These are phyloP conservation scores for Trichosporon inkin DNA, from an alignment of 1,284 basidiomycete species.

Conservation along the genomic window DNA sequence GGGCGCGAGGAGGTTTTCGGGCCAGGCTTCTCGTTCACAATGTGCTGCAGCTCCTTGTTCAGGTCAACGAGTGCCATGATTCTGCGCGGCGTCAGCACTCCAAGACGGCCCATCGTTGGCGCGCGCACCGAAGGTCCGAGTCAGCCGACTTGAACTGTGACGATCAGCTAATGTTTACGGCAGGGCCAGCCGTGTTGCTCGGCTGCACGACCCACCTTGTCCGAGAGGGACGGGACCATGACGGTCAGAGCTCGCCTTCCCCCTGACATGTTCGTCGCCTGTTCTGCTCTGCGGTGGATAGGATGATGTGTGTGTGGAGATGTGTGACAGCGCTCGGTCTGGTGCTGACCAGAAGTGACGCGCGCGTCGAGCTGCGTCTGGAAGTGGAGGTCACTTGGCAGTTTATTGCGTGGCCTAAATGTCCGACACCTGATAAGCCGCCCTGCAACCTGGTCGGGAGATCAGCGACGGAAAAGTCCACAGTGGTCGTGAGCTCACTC, in stretches of 20 bases:
- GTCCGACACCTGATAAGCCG: constrained; percentile 3
- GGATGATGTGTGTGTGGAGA: constrained; percentile 13
- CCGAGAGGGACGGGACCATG: constrained; percentile 21
- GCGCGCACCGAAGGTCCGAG: constrained; percentile 39
- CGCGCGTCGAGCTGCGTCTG: background rate
- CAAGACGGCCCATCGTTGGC: background rate
- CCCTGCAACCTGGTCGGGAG: background rate
- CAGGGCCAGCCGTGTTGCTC: background rate
- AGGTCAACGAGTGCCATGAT: constrained; percentile 94
- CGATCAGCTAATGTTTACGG: background rate
- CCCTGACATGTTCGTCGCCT: constrained; percentile 13
- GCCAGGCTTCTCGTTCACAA: constrained; percentile 51
- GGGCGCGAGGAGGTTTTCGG: background rate
- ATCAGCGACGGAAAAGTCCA: constrained; percentile 8
- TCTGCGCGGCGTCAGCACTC: constrained; percentile 51
- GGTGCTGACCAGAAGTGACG: background rate
- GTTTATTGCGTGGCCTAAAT: background rate
- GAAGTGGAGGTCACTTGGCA: constrained; percentile 3
- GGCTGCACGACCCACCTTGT: constrained; percentile 18
- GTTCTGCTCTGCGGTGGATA: background rate
- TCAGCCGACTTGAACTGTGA: constrained; percentile 42
- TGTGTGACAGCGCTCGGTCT: background rate
- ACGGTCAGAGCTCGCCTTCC: constrained; percentile 16
- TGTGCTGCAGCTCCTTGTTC: constrained; percentile 72
- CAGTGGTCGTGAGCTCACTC: constrained; percentile 6